A percentile compares a stretch with the other conserved stretches of the same genome.
Conservation (phyloP, 352 stramenopile species). For the Phytophthora pseudosyringae region DNA sequence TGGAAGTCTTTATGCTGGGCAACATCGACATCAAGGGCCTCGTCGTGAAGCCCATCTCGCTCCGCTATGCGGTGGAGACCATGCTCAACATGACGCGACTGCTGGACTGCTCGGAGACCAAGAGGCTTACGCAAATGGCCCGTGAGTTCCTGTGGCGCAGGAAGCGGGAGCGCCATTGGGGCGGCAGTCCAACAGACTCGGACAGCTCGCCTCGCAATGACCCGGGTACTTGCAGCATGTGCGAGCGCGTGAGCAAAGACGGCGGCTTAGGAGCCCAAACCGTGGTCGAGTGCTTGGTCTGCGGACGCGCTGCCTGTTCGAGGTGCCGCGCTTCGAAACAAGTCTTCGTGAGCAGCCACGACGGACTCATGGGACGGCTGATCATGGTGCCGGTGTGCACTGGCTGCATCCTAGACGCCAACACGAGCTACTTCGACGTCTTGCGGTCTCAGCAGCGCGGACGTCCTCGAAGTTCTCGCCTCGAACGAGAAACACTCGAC, state of each 20-base stretch:
- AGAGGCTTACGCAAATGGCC: constrained; percentile 54
- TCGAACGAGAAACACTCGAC: constrained; percentile 11
- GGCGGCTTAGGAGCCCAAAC: constrained; percentile 25
- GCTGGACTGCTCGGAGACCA: constrained; percentile 52
- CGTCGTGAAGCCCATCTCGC: constrained; percentile 28
- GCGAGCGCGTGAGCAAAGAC: constrained; percentile 23
- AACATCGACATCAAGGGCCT: constrained; percentile 40
- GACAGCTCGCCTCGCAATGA: constrained; percentile 5
- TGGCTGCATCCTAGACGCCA: constrained; percentile 44
- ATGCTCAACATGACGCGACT: constrained; percentile 41
- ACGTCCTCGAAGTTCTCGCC: constrained; percentile 9
- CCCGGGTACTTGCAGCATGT: constrained; percentile 28
- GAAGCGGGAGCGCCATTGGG: constrained; percentile 11
- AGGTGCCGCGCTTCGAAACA: constrained; percentile 38
- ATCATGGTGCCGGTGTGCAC: constrained; percentile 48
- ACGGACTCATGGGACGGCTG: constrained; percentile 43
- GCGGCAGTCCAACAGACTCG: constrained; percentile 8
- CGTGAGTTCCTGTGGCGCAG: constrained; percentile 29
- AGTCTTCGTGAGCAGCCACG: constrained; percentile 48
- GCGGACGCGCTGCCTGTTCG: constrained; percentile 30
- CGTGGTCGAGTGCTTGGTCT: constrained; percentile 37
- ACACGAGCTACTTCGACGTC: constrained; percentile 35
- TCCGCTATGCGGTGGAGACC: constrained; percentile 29
- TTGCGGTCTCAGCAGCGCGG: constrained; percentile 15
- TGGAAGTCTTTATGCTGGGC: constrained; percentile 47